These are phyloP conservation scores for Cryptosporidium viatorum DNA, from an alignment of 169 alveolate genomes.

Conservation along the genomic window DNA sequence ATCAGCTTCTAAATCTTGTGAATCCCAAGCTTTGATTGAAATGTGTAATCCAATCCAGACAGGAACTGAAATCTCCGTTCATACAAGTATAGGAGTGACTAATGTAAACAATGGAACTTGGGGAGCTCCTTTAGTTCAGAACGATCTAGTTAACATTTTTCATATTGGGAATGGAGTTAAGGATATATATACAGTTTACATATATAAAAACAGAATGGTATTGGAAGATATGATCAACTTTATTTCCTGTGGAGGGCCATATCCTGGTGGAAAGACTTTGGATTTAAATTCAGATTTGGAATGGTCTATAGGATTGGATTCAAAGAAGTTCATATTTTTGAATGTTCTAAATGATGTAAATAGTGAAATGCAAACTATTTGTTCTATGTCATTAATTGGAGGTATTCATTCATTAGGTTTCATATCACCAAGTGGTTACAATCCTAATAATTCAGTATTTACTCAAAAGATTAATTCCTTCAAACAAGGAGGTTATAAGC, in stretches of 20 bases:
- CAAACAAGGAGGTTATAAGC: not conserved
- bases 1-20: not conserved
- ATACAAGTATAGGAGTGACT: not conserved
- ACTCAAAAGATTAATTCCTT: not conserved
- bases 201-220: slow-evolving; percentile 10
- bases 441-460: not conserved
- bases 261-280: not conserved
- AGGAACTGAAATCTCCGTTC: not conserved
- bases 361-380: not conserved
- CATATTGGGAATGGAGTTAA: not conserved
- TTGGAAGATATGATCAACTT: not conserved
- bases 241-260: slow-evolving; percentile 18
- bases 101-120: slow-evolving; percentile 21
- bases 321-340: not conserved
- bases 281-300: not conserved
- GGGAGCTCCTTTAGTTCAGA: slow-evolving; percentile 12
- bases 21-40: not conserved
- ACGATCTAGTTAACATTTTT: slow-evolving; percentile 1
- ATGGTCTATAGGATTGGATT: slow-evolving; percentile 24
- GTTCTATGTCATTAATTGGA: not conserved
- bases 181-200: not conserved
- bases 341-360: not conserved
- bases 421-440: slow-evolving; percentile 9
- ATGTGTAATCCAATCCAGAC: slow-evolving; percentile 1
- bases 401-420: not conserved